Evolutionary conservation across 805 yeast genomes (phyloP), one percentile per base, ranked within the genome.

Genomic region (Kuraishia floccosa): DNA sequence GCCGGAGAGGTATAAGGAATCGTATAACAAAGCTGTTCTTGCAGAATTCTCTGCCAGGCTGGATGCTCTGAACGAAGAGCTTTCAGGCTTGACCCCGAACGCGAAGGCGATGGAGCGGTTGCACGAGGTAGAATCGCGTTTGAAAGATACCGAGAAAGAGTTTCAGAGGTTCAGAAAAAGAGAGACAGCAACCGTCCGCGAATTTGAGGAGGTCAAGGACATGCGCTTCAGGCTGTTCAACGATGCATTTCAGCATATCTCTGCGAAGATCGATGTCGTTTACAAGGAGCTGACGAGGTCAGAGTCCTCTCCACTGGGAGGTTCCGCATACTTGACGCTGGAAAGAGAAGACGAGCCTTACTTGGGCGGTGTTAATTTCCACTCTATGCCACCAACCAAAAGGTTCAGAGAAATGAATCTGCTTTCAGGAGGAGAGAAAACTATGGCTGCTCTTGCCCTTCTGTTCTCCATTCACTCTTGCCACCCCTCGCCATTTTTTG

Each of bases 381-480:
- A 85, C 51, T 96, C 95, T 1, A 86, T 86, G 80, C 97, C 97
- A 1, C 97, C 97, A 7, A 69, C 82, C 72, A 91, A 91, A 46
- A 65, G 96, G 41, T 91, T 86, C 52, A 68, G 89, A 41, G 95
- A 84, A 40, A 86, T 91, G 84, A 94, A 84, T 35, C 69, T 82
- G 34, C 63, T 91, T 15, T 85, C 96, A 1, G 98, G 98, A 32
- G 98, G 98, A 33, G 98, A 91, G 49, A 86, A 87, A 49, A 83
- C 96, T 2, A 78, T 91, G 51, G 98, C 98, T 2, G 98, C 98
- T 0, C 58, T 91, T 39, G 96, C 97, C 0, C 60, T 91, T 39
- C 54, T 91, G 29, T 91, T 91, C 58, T 87, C 97, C 0, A 74
- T 87, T 25, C 96, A 91, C 50, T 76, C 93, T 0, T 81, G 61